phyloP scores from a whole-genome alignment of 331 rosid genomes.

The Ulmus americana region DNA sequence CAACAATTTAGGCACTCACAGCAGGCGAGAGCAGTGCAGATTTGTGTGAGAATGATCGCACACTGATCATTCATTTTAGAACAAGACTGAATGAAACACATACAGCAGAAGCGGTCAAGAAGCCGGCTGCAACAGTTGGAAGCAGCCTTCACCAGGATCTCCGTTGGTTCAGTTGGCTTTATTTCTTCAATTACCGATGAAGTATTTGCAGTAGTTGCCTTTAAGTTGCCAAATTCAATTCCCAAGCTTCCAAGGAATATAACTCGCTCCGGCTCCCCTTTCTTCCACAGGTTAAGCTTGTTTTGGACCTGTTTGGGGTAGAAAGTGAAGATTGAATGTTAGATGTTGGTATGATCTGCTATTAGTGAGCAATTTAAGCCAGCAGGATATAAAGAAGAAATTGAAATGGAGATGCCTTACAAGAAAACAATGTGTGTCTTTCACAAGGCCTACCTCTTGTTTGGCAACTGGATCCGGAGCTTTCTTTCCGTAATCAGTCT shows the following conservation, averaged over 20 bases:
- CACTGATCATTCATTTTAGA: slow-evolving; percentile 47
- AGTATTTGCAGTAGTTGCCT: slow-evolving; percentile 51
- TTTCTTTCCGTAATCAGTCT: slow-evolving; percentile 41
- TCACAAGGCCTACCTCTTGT: slow-evolving; percentile 46
- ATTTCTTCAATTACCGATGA: slow-evolving; percentile 51
- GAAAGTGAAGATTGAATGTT: not conserved
- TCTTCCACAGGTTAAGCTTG: slow-evolving; percentile 31
- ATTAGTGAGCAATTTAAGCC: not conserved
- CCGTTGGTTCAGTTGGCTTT: slow-evolving; percentile 46
- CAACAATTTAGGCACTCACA: slow-evolving; percentile 72
- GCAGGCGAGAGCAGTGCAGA: slow-evolving; percentile 78
- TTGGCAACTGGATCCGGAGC: slow-evolving; percentile 33
- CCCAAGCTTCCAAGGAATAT: slow-evolving; percentile 55
- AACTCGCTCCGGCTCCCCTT: slow-evolving; percentile 29
- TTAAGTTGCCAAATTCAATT: slow-evolving; percentile 64
- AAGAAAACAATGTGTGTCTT: no score
- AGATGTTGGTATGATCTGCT: slow-evolving; percentile 6
- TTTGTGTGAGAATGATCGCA: slow-evolving; percentile 54
- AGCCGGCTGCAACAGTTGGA: slow-evolving; percentile 41
- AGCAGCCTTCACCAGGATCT: slow-evolving; percentile 52
- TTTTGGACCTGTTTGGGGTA: slow-evolving; percentile 45
- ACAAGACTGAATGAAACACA: slow-evolving; percentile 64
- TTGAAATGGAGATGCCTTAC: no score
- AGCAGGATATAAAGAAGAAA: no score
- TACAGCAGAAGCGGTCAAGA: slow-evolving; percentile 47